These are phyloP conservation scores for Solanum sitiens DNA, from an alignment of 257 asterid genomes.

Conservation along the genomic window DNA sequence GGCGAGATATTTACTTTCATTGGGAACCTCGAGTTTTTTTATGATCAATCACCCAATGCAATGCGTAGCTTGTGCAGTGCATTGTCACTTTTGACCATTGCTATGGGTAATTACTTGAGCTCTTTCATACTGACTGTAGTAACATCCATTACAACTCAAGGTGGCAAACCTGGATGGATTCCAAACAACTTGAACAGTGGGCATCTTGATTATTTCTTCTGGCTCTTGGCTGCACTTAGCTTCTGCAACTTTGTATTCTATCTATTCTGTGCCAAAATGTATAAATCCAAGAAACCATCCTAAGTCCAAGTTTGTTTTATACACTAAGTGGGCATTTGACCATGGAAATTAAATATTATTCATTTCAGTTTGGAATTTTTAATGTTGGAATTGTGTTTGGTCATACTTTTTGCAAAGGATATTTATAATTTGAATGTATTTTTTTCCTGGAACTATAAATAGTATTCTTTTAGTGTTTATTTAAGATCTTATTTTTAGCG, in stretches of 20 bases:
- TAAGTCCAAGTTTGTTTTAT: constrained; percentile 1
- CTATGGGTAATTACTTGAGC: constrained; percentile 68
- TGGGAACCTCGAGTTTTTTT: constrained; percentile 64
- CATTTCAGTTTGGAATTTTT: too few species aligned
- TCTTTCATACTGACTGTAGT: constrained; percentile 63
- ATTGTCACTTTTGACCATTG: constrained; percentile 45
- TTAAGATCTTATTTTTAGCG: too few species aligned
- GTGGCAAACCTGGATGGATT: constrained; percentile 69
- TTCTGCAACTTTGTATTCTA: constrained; percentile 50
- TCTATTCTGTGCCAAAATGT: constrained; percentile 49
- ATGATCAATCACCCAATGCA: constrained; percentile 88
- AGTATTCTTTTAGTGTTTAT: too few species aligned
- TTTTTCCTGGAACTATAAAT: too few species aligned
- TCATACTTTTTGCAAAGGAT: too few species aligned
- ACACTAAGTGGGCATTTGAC: too few species aligned
- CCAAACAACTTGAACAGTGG: constrained; percentile 77
- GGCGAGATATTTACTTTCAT: neutral
- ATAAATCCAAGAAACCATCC: constrained; percentile 59
- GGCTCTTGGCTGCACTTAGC: constrained; percentile 79
- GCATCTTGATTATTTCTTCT: constrained; percentile 82
- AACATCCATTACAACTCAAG: constrained; percentile 47
- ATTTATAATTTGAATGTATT: too few species aligned
- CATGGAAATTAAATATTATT: too few species aligned
- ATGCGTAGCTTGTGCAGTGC: constrained; percentile 92
- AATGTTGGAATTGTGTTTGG: too few species aligned